Evolutionary conservation across 202 grass and related monocot genomes (phyloP), one percentile per base, ranked within the genome.

Genomic region (Setaria viridis): DNA sequence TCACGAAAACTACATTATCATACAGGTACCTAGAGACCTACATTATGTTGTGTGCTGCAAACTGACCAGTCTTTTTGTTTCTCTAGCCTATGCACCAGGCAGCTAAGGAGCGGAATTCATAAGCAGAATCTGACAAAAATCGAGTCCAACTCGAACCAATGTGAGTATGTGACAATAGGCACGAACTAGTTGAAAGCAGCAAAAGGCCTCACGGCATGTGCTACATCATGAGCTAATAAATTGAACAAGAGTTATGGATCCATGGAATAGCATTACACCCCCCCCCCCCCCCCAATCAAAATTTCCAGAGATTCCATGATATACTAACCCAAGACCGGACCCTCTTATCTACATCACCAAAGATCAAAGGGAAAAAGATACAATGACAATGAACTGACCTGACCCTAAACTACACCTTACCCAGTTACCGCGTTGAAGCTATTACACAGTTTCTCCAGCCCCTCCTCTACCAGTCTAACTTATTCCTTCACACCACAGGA

Each of bases 401-500:
- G 1, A 43, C 51, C 34, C 51, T 75, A 63, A 51, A 69, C 54
- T 77, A 88, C 50, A 84, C 15, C 79, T 86, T 66, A 67, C 50
- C 62, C 60, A 59, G 19, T 72, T 25, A 25, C 25, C 25, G 25
- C 25, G 25, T 25, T 79, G 79, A 82, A 65, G 79, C 79, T 62
- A 82, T 78, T 49, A 93, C 86, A 88, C 62, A 71, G 63, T 82
- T 87, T 87, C 80, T 65, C 84, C 92, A 60, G 29, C 72, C 9
- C 73, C 77, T 85, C 78, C 67, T 33, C 58, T 49, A 53, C 48
- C 49, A 85, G 35, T 10, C 72, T 67, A 76, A 76, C 82, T 92
- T 94, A 92, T 92, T 92, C 87, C 90, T 80, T 87, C 74, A 88
- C 90, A 84, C 70, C 82, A 89, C 72, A 89, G 80, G 92, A 94